Percentiles rank a stretch among this genome's conserved stretches.
Evolutionary conservation across 306 rosid species (phyloP).

Genomic region (Sicyos edulis): DNA sequence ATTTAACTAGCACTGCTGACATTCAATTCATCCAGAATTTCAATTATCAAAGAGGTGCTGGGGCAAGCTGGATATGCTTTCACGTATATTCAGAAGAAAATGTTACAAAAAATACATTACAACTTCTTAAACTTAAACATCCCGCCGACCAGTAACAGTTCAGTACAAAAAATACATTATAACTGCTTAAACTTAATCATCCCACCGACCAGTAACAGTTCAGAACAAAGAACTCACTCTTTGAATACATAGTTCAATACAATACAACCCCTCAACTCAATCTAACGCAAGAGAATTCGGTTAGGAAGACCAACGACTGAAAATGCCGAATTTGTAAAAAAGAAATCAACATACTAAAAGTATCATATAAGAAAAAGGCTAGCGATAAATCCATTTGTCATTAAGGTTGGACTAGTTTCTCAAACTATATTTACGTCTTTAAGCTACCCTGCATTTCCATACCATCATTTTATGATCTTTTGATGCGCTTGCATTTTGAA

Average conservation of each 20-base stretch:
- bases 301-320: not conserved
- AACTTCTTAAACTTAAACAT: not conserved
- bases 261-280: not conserved
- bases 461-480: not conserved
- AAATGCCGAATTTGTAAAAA: not conserved
- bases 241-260: not conserved
- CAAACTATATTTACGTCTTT: slow-evolving; percentile 1
- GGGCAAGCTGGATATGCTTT: not conserved
- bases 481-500: not conserved
- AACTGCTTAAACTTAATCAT: not conserved
- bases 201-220: not conserved
- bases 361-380: not conserved
- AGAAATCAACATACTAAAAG: not conserved
- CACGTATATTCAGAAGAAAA: not conserved
- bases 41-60: not conserved
- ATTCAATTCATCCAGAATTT: not conserved
- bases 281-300: not conserved
- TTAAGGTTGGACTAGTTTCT: not conserved
- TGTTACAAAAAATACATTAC: not conserved
- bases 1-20: not conserved
- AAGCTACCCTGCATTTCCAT: not conserved
- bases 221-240: not conserved
- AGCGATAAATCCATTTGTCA: not conserved
- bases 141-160: not conserved
- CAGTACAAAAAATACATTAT: not conserved